Base-by-base conservation (phyloP, 225 moss, liverwort and hornwort genomes). In the Sphagnum contortum region DNA sequence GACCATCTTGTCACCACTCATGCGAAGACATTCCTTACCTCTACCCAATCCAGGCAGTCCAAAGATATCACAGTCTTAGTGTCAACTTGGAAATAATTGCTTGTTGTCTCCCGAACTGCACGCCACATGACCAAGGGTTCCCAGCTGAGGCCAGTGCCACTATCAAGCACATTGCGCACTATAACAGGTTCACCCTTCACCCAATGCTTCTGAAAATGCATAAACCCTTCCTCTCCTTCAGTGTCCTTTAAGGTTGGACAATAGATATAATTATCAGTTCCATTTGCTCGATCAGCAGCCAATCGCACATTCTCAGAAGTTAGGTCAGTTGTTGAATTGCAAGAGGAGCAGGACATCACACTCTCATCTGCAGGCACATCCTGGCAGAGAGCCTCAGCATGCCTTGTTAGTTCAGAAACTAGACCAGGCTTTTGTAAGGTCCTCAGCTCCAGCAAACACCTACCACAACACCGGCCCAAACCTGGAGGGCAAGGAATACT, bases 41-140 rank as follows among this genome's bases (percentile, higher is more conserved):
- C 79, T 3, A 48, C 67, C 81, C 84, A 79, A 69, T 87, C 81
- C 55, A 75, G 63, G 68, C 88, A 89, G 66, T 89, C 80, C 2
- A 83, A 46, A 29, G 86, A 80, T 53, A 60, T 74, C 45, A 89
- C 86, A 60, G 74, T 62, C 69, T 74, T 83, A 50, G 64, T 83
- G 53, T 89, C 88, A 2, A 83, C 88, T 56, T 66, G 74, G 0
- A 70, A 65, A 62, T 73, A 80, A 58, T 75, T 71, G 49, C 73
- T 52, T 6, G 52, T 52, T 6, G 82, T 86, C 67, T 89, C 88
- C 29, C 86, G 64, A 9, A 89, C 70, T 44, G 86, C 88, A 53
- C 88, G 78, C 86, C 88, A 86, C 88, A 89, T 86, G 10, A 76
- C 76, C 67, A 77, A 70, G 6, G 88, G 88, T 68, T 89, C 88